Evolutionary conservation across 2,329 filamentous ascomycete species (phyloP), one percentile per base, ranked within the genome.

Genomic region (Exophiala sp.): DNA sequence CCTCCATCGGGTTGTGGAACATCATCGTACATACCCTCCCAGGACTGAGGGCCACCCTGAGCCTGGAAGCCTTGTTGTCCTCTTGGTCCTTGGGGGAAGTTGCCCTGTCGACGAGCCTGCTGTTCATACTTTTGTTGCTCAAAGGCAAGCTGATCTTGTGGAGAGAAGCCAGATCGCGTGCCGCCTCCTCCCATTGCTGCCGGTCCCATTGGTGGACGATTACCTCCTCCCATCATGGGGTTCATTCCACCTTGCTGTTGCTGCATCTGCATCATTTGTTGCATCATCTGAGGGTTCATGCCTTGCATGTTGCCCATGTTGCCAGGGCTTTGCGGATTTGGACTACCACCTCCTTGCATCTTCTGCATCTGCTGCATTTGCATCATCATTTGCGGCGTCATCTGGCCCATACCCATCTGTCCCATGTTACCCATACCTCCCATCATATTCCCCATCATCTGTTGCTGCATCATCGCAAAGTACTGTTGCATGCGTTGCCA

Each of bases 401-500:
- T 77, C 55, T 75, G 76, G 24, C 46, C 45, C 54, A 61, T 59
- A 3, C 54, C 57, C 52, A 59, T 59, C 16, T 42, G 45, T 33
- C 71, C 74, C 68, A 77, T 78, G 36, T 74, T 77, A 85, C 68
- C 83, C 91, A 79, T 84, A 54, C 75, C 69, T 20, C 71, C 71
- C 85, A 92, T 92, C 59, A 71, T 68, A 52, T 74, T 71, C 60
- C 72, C 69, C 45, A 86, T 87, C 82, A 95, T 89, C 68, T 94
- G 87, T 66, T 92, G 89, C 72, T 95, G 91, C 89, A 96, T 94
- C 81, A 96, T 86, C 53, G 86, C 80, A 71, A 96, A 95, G 73
- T 95, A 96, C 69, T 96, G 89, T 72, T 99, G 94, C 92, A 99
- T 97, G 44, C 91, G 85, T 71, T 96, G 90, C 84, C 94, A 95